A percentile compares a stretch with the other conserved stretches of the same genome.
These are phyloP conservation scores for Fusarium circinatum DNA, from an alignment of 2,329 filamentous ascomycete genomes.

Conservation along the genomic window DNA sequence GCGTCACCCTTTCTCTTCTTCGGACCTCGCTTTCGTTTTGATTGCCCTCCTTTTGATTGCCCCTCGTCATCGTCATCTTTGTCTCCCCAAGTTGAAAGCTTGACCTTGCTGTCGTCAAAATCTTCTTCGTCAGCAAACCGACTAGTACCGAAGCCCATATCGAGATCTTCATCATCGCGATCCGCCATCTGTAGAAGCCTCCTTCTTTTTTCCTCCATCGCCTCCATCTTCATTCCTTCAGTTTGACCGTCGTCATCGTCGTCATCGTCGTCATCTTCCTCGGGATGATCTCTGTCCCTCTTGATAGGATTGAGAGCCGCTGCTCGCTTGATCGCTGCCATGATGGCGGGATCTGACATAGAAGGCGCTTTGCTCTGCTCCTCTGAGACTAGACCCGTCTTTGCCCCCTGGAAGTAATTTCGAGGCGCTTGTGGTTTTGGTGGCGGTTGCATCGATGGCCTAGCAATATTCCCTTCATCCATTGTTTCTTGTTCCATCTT, in stretches of 20 bases:
- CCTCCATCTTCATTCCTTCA: slow-evolving; percentile 58
- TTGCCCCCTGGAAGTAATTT: slow-evolving; percentile 73
- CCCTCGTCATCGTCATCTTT: slow-evolving; percentile 61
- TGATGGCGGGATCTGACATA: slow-evolving; percentile 79
- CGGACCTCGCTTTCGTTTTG: slow-evolving; percentile 74
- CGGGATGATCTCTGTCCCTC: slow-evolving; percentile 47
- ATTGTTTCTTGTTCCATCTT: slow-evolving; percentile 37
- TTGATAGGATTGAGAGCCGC: slow-evolving; percentile 68
- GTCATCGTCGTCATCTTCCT: slow-evolving; percentile 37
- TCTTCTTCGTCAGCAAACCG: slow-evolving; percentile 90
- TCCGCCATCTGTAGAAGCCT: slow-evolving; percentile 79
- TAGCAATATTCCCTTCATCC: slow-evolving; percentile 33
- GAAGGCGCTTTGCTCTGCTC: slow-evolving; percentile 63
- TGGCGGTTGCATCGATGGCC: slow-evolving; percentile 58
- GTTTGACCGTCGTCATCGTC: slow-evolving; percentile 51
- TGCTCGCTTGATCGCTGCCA: slow-evolving; percentile 88
- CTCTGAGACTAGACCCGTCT: slow-evolving; percentile 63
- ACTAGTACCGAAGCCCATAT: slow-evolving; percentile 92
- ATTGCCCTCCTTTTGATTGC: slow-evolving; percentile 55
- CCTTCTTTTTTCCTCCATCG: slow-evolving; percentile 74
- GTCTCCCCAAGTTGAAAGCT: slow-evolving; percentile 73
- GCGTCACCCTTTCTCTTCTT: slow-evolving; percentile 83
- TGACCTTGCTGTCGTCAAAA: slow-evolving; percentile 73
- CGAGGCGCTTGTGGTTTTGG: slow-evolving; percentile 55
- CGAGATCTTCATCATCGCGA: slow-evolving; percentile 89